A percentile compares a stretch with the other conserved stretches of the same genome.
phyloP scores from a whole-genome alignment of 805 yeast species.

The Hemisphaericaspora nanyangensis region DNA sequence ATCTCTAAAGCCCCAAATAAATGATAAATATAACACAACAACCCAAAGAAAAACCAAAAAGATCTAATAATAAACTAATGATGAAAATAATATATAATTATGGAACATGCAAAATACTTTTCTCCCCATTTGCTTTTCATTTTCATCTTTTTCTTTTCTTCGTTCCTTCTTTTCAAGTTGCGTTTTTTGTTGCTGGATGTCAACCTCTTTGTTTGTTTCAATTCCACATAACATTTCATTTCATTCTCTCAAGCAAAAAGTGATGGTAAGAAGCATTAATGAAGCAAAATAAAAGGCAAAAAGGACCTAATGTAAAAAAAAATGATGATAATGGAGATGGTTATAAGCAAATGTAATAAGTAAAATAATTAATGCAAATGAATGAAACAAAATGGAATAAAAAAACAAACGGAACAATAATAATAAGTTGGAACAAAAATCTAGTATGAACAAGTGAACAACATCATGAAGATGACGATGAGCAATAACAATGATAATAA shows the following conservation, averaged over 20 bases:
- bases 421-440: too few relatives aligned
- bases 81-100: constrained; percentile 2
- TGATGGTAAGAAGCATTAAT: not conserved
- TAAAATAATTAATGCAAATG: constrained; percentile 7
- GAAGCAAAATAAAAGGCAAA: not conserved
- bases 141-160: constrained; percentile 2
- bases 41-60: constrained; percentile 17
- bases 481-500: too few relatives aligned
- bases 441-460: not conserved
- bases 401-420: too few relatives aligned
- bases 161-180: not conserved
- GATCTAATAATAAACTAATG: constrained; percentile 1
- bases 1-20: constrained; percentile 15
- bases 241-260: not conserved
- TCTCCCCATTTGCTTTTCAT: not conserved
- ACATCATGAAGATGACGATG: too few relatives aligned
- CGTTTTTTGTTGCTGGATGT: not conserved
- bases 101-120: not conserved
- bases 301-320: not conserved
- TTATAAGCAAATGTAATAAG: constrained; percentile 2
- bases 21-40: constrained; percentile 16
- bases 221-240: not conserved
- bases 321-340: not conserved
- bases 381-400: constrained; percentile 1
- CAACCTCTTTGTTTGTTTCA: too few relatives aligned